These are phyloP conservation scores for Paramyrothecium sp. DNA, from an alignment of 2,329 filamentous ascomycete genomes.

Conservation along the genomic window DNA sequence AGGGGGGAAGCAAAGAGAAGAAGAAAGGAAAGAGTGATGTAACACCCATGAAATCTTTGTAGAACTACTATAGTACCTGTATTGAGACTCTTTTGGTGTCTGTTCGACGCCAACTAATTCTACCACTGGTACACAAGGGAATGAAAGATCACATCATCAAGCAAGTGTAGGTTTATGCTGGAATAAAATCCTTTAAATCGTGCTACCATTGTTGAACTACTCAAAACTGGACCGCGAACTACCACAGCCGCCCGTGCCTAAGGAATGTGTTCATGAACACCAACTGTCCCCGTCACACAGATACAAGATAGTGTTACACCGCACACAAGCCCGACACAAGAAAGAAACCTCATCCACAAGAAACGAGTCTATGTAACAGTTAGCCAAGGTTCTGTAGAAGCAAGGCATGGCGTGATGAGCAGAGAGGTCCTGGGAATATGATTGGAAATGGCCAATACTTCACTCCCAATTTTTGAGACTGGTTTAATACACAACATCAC, in stretches of 20 bases:
- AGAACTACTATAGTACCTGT: too few relatives aligned
- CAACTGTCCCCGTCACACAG: background rate
- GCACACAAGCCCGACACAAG: background rate
- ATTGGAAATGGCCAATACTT: background rate
- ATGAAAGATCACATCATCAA: too few relatives aligned
- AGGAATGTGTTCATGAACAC: background rate
- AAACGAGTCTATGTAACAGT: background rate
- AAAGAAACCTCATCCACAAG: background rate
- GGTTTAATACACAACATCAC: background rate
- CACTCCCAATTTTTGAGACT: background rate
- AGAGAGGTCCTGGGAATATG: background rate
- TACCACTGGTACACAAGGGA: too few relatives aligned
- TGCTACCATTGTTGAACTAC: background rate
- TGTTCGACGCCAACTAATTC: too few relatives aligned
- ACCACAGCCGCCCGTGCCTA: background rate
- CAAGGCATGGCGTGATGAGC: too few relatives aligned
- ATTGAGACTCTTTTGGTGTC: too few relatives aligned
- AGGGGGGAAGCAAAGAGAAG: too few relatives aligned
- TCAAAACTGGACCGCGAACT: background rate
- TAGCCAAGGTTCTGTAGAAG: background rate
- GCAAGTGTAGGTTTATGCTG: too few relatives aligned
- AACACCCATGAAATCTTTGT: too few relatives aligned
- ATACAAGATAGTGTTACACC: background rate
- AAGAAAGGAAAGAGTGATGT: too few relatives aligned
- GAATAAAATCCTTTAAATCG: background rate